A percentile compares a stretch with the other conserved stretches of the same genome.
Conservation (phyloP, 75 land plant genomes). For the Pinus taeda region DNA sequence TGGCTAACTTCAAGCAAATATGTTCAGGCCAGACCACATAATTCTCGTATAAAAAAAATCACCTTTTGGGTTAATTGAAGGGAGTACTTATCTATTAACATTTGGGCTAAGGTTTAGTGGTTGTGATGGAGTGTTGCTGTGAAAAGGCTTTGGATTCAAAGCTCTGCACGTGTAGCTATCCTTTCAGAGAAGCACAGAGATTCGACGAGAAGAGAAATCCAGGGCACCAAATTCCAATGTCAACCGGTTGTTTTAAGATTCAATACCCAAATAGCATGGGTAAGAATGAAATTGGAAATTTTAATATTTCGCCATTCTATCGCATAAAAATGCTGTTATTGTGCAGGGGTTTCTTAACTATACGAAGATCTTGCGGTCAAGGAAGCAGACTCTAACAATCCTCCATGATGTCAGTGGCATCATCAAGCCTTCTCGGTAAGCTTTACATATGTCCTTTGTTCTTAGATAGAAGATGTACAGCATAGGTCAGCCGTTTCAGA, state of each 20-base stretch:
- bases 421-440: conserved; percentile 61
- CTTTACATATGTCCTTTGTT: neutral
- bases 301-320: neutral
- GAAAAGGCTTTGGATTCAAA: neutral
- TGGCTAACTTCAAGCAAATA: no score
- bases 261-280: neutral
- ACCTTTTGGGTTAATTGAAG: neutral
- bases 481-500: neutral
- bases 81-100: neutral
- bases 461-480: conserved; percentile 19
- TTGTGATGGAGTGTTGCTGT: no score
- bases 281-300: neutral
- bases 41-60: neutral
- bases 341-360: conserved; percentile 25
- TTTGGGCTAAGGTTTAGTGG: no score
- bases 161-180: neutral
- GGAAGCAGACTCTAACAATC: conserved; percentile 40
- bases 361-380: conserved; percentile 37
- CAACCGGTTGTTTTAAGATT: neutral
- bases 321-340: neutral
- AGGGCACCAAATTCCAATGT: neutral
- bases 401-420: conserved; percentile 73
- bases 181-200: neutral
- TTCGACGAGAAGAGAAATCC: neutral
- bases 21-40: no score